Evolutionary conservation across 2,329 filamentous ascomycete species (phyloP).

Genomic region (Pochonia chlamydosporia): DNA sequence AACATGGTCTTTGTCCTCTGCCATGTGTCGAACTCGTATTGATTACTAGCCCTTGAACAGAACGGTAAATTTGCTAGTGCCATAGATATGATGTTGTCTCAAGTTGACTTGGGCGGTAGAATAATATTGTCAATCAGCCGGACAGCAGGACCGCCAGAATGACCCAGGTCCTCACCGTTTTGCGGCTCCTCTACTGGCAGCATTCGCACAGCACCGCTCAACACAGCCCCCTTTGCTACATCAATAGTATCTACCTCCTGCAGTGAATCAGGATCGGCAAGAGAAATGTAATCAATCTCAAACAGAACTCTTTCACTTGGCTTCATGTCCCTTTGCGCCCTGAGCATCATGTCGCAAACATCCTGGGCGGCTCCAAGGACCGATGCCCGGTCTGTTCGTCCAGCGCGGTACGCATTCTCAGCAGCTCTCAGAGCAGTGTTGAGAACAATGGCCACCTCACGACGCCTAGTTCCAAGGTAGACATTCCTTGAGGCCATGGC

Average conservation of each 20-base stretch:
- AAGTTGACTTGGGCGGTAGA: slow-evolving; percentile 37
- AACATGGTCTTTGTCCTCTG: no score
- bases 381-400: slow-evolving; percentile 47
- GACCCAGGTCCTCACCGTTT: slow-evolving; percentile 69
- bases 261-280: slow-evolving; percentile 80
- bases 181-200: slow-evolving; percentile 66
- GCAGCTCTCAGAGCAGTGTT: slow-evolving; percentile 64
- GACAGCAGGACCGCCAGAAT: slow-evolving; percentile 66
- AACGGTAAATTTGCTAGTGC: no score
- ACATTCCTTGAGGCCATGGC: slow-evolving; percentile 92
- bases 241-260: slow-evolving; percentile 72
- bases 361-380: slow-evolving; percentile 68
- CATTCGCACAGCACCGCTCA: slow-evolving; percentile 92
- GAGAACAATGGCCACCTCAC: slow-evolving; percentile 67
- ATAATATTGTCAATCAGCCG: slow-evolving; percentile 93
- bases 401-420: slow-evolving; percentile 57
- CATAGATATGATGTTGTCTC: no score
- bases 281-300: slow-evolving; percentile 86
- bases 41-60: no score
- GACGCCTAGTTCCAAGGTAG: slow-evolving; percentile 73
- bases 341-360: slow-evolving; percentile 48
- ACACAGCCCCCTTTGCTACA: slow-evolving; percentile 63
- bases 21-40: no score
- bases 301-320: slow-evolving; percentile 61
- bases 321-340: slow-evolving; percentile 55